Conservation (phyloP, 257 asterid species). For the Rauvolfia tetraphylla region DNA sequence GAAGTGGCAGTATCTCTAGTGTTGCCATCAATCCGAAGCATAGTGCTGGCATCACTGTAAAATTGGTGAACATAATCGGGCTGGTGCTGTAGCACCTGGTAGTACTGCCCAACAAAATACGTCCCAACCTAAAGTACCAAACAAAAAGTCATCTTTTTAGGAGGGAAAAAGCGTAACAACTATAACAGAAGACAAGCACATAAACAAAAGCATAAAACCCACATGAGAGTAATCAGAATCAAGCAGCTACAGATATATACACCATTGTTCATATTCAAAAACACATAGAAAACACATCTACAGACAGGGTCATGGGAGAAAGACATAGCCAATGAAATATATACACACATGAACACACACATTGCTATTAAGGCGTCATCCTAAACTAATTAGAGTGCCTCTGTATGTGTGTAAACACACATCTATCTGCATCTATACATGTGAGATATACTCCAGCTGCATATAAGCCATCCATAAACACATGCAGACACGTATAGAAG, state of each 20-base stretch:
- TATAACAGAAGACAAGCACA: not conserved
- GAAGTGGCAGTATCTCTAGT: slow-evolving; percentile 68
- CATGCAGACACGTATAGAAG: not conserved
- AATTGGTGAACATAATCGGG: slow-evolving; percentile 85
- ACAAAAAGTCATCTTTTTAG: slow-evolving; percentile 2
- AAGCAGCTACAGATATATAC: not conserved
- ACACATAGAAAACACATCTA: not conserved
- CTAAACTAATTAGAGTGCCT: not conserved
- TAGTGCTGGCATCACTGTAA: slow-evolving; percentile 83
- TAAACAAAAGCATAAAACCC: not conserved
- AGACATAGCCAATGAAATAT: not conserved
- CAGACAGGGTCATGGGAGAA: not conserved
- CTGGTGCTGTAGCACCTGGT: slow-evolving; percentile 83
- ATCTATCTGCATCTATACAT: not conserved
- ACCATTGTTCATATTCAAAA: not conserved
- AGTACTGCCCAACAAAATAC: slow-evolving; percentile 93
- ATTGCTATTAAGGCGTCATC: not conserved
- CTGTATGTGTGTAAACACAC: not conserved
- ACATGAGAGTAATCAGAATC: not conserved
- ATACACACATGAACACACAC: not conserved
- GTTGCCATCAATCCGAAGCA: slow-evolving; percentile 88
- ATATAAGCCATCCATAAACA: not conserved
- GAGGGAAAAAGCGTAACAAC: not conserved
- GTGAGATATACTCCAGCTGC: not conserved
- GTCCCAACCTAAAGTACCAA: slow-evolving; percentile 69